phyloP scores from a whole-genome alignment of 768 basidiomycete genomes.

The Leccinum uliginosum region DNA sequence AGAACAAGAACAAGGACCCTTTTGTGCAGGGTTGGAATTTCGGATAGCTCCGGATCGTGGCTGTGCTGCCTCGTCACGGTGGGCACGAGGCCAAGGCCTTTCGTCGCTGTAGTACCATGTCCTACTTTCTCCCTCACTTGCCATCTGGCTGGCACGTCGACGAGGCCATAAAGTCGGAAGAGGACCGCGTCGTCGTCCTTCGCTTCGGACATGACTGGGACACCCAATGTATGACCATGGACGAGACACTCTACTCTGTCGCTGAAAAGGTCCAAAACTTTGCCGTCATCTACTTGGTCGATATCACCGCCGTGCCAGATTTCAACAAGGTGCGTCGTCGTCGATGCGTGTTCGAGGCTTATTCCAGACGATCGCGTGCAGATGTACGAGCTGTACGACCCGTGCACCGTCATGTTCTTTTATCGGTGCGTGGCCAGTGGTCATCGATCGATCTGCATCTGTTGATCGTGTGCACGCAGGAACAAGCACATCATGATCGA shows the following conservation, averaged over 20 bases:
- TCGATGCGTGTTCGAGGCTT: neutral
- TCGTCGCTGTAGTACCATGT: conserved; percentile 44
- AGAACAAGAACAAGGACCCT: neutral
- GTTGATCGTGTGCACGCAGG: conserved; percentile 35
- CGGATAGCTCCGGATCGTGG: neutral
- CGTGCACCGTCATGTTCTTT: conserved; percentile 98
- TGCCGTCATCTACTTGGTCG: conserved; percentile 91
- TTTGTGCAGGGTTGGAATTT: neutral
- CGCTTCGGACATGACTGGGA: conserved; percentile 96
- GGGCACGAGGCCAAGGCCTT: neutral
- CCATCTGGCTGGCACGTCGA: conserved; percentile 98
- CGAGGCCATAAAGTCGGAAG: conserved; percentile 97
- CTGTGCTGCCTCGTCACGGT: neutral
- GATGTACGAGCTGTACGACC: conserved; percentile 99
- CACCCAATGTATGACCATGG: conserved; percentile 96
- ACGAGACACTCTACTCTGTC: conserved; percentile 89
- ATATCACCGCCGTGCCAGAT: conserved; percentile 96
- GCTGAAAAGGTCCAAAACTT: conserved; percentile 98
- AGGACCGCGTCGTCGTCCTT: conserved; percentile 91
- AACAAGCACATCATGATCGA: conserved; percentile 99
- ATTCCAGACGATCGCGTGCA: conserved; percentile 26
- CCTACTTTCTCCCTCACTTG: conserved; percentile 84
- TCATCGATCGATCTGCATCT: neutral
- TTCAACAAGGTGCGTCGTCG: conserved; percentile 80
- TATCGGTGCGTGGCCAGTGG: conserved; percentile 62